phyloP scores from a whole-genome alignment of 2,329 filamentous ascomycete genomes.

The Ploettnerulaceae sp. region DNA sequence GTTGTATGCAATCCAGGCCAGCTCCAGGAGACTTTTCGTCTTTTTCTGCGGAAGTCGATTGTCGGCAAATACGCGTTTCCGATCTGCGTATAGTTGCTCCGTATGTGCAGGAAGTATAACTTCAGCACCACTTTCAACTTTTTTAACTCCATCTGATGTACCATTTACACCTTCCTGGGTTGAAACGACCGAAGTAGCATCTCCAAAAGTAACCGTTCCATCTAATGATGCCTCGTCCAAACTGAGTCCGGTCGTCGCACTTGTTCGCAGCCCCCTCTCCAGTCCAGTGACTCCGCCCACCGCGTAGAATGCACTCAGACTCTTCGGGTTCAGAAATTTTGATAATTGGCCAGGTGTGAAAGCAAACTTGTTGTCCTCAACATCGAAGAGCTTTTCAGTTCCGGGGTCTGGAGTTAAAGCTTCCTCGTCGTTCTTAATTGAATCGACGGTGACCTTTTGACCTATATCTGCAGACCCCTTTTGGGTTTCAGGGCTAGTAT shows the following conservation, averaged over 20 bases:
- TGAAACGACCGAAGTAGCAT: constrained; percentile 44
- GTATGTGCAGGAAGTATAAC: constrained; percentile 36
- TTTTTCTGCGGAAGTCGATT: constrained; percentile 65
- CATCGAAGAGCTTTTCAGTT: constrained; percentile 63
- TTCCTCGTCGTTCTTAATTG: constrained; percentile 48
- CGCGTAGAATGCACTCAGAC: constrained; percentile 66
- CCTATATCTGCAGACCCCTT: neutral
- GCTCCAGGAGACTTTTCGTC: constrained; percentile 61
- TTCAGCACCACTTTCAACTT: constrained; percentile 8
- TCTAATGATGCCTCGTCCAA: constrained; percentile 63
- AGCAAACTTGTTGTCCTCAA: constrained; percentile 65
- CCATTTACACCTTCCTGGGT: constrained; percentile 49
- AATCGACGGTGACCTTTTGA: constrained; percentile 1
- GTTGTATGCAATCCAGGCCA: constrained; percentile 78
- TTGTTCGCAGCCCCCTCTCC: constrained; percentile 66
- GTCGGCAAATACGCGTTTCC: constrained; percentile 64
- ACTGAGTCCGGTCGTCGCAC: constrained; percentile 61
- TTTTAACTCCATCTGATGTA: neutral
- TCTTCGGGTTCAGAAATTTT: constrained; percentile 79
- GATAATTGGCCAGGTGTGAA: constrained; percentile 68
- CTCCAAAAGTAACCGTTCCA: constrained; percentile 62
- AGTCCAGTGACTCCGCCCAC: constrained; percentile 68
- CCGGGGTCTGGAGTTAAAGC: constrained; percentile 57
- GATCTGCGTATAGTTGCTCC: constrained; percentile 75
- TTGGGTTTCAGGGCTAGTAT: neutral